phyloP scores from a whole-genome alignment of 108 stramenopile species.

The Pseudonitzschia pungens region DNA sequence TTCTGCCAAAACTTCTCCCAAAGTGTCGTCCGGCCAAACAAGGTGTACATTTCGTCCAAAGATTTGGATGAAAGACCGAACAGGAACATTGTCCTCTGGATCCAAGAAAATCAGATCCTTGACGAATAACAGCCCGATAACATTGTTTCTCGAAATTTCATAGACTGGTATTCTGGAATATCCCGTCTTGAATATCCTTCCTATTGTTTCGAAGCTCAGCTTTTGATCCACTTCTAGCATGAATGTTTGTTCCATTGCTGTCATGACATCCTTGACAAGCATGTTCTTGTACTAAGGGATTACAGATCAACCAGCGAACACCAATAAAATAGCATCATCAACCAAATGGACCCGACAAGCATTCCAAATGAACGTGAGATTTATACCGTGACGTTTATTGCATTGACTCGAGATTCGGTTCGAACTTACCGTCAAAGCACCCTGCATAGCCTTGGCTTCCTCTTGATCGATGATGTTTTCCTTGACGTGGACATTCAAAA shows the following conservation, averaged over 20 bases:
- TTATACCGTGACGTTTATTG: background rate
- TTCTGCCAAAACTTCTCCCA: conserved; percentile 89
- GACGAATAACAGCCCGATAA: conserved; percentile 94
- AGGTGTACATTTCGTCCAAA: conserved; percentile 89
- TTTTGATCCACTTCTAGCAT: conserved; percentile 89
- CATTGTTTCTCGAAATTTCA: conserved; percentile 79
- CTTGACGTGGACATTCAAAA: conserved; percentile 91
- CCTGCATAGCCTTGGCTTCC: conserved; percentile 90
- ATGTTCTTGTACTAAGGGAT: conserved; percentile 41
- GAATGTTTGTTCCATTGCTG: conserved; percentile 87
- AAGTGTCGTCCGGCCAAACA: conserved; percentile 83
- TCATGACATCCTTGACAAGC: conserved; percentile 92
- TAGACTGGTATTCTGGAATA: conserved; percentile 92
- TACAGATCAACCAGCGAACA: too few relatives aligned
- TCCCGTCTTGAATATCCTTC: conserved; percentile 94
- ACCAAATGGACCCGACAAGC: background rate
- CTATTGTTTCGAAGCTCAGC: conserved; percentile 90
- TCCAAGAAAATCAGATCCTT: conserved; percentile 99
- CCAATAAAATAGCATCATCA: too few relatives aligned
- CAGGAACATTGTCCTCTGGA: conserved; percentile 91
- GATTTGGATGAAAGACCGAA: conserved; percentile 87
- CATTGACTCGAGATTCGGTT: conserved; percentile 39
- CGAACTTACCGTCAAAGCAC: conserved; percentile 68
- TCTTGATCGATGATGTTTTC: conserved; percentile 82
- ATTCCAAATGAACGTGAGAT: background rate